Evolutionary conservation across 2,329 filamentous ascomycete species (phyloP).

Genomic region (Chalara sp.): DNA sequence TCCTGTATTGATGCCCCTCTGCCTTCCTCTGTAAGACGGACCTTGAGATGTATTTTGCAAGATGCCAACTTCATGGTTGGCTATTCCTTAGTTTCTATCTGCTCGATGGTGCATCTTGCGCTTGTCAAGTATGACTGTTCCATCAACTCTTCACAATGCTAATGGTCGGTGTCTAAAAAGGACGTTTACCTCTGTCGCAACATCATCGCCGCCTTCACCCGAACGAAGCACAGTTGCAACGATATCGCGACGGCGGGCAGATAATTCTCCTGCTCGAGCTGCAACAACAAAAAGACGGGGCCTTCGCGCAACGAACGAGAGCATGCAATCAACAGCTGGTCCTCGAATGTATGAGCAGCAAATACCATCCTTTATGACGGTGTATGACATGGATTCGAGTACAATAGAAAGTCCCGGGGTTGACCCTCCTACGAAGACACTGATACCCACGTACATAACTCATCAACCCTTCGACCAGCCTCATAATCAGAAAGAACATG

Average conservation of each 20-base stretch:
- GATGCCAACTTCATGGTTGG: too few species aligned
- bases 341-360: constrained; percentile 60
- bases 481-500: constrained; percentile 4
- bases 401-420: constrained; percentile 17
- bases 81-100: too few species aligned
- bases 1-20: too few species aligned
- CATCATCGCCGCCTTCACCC: constrained; percentile 11
- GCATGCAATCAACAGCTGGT: constrained; percentile 55
- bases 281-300: constrained; percentile 10
- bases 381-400: constrained; percentile 56
- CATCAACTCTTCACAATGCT: constrained; percentile 14
- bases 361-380: constrained; percentile 71
- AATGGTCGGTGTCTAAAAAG: constrained; percentile 24
- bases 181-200: constrained; percentile 17
- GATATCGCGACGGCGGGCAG: constrained; percentile 1
- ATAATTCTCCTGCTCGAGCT: constrained; percentile 9
- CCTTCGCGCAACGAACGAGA: constrained; percentile 22
- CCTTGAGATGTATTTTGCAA: too few species aligned
- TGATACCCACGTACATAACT: constrained; percentile 12
- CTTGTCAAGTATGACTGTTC: too few species aligned
- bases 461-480: constrained; percentile 6
- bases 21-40: too few species aligned
- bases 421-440: constrained; percentile 13
- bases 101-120: too few species aligned
- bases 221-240: constrained; percentile 13